A percentile compares a stretch with the other conserved stretches of the same genome.
Conservation (phyloP, 1,284 basidiomycete genomes). For the Porogramme epimiltina region DNA sequence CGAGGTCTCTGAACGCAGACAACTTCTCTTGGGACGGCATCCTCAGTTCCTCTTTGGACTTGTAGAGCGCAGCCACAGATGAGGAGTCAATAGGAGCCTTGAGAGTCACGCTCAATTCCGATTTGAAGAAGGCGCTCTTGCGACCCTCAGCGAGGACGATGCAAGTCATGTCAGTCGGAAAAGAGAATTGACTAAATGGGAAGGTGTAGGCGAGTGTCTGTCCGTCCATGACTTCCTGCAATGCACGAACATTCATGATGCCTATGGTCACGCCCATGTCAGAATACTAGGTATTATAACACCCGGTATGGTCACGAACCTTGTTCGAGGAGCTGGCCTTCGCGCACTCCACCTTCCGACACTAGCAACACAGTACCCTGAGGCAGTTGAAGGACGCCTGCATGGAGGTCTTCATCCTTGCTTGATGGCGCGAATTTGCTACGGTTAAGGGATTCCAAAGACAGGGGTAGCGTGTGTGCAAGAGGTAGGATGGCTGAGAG, state of each 20-base stretch:
- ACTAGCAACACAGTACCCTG: conserved; percentile 63
- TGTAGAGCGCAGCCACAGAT: conserved; percentile 44
- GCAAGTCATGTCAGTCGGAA: conserved; percentile 74
- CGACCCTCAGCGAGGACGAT: conserved; percentile 69
- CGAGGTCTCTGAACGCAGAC: conserved; percentile 52
- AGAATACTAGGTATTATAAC: neutral
- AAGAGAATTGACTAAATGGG: conserved; percentile 76
- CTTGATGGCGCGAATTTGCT: conserved; percentile 65
- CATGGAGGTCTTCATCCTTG: conserved; percentile 72
- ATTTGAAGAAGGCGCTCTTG: conserved; percentile 71
- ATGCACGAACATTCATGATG: conserved; percentile 64
- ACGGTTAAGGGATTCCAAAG: conserved; percentile 64
- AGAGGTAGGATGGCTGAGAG: conserved; percentile 60
- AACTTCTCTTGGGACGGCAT: conserved; percentile 49
- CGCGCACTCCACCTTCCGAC: conserved; percentile 67
- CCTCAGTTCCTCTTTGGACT: conserved; percentile 40
- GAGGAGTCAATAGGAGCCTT: conserved; percentile 24
- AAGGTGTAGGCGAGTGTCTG: conserved; percentile 82
- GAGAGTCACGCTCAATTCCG: conserved; percentile 54
- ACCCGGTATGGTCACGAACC: conserved; percentile 42
- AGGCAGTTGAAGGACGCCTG: conserved; percentile 77
- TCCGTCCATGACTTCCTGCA: conserved; percentile 68
- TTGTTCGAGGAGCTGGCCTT: conserved; percentile 65
- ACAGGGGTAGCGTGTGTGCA: conserved; percentile 50
- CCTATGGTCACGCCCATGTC: conserved; percentile 40